Base-by-base conservation (phyloP, 2,329 filamentous ascomycete species). In the Metarhizium humberi region DNA sequence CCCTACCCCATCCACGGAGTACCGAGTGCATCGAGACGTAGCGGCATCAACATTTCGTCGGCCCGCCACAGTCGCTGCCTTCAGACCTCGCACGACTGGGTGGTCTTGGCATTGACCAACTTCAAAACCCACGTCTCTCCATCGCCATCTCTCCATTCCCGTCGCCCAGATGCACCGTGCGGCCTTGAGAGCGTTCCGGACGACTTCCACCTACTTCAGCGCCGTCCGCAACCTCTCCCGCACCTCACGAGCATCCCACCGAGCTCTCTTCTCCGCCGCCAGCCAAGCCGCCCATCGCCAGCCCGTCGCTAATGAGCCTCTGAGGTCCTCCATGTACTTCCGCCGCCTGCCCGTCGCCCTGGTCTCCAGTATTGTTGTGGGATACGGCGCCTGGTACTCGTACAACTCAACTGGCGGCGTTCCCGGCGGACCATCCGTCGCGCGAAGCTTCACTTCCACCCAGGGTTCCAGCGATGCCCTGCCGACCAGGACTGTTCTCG, bases 321-420 rank as follows among this genome's bases (percentile, higher is more conserved):
- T 87, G 55, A 79, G 75, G 61, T 85, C 85, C 62, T 88, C 87
- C 62, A 92, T 92, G 88, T 86, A 88, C 71, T 73, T 86, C 66
- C 85, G 88, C 60, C 80, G 84, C 62, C 76, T 88, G 61, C 82
- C 82, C 5, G 76, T 83, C 62, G 86, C 84, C 57, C 70, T 90
- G 57, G 78, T 87, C 56, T 86, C 87, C 59, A 82, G 83, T 66
- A 77, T 89, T 56, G 64, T 71, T 57, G 86, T 89, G 56, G 87
- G 86, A 62, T 89, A 86, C 72, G 86, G 87, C 59, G 86, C 87
- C 61, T 92, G 86, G 79, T 90, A 90, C 73, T 79, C 80, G 54
- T 89, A 87, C 73, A 81, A 79, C 66, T 63, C 61, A 59, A 64
- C 71, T 57, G 70, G 72, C 57, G 13, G 45, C 18, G 64, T 68